Evolutionary conservation across 331 rosid species (phyloP).

Genomic region (Malus hybrid): DNA sequence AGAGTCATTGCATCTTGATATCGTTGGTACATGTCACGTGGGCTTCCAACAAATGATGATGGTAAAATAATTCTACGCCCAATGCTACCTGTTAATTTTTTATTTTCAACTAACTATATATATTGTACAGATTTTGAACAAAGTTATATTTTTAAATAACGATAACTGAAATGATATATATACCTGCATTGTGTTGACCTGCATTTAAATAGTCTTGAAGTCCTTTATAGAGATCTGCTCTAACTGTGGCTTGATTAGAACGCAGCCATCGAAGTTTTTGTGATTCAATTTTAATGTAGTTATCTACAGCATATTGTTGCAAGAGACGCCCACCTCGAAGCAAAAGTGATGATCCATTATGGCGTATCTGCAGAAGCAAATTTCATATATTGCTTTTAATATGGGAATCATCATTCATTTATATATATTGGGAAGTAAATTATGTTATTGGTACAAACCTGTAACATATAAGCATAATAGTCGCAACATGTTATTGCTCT

Average conservation of each 20-base stretch:
- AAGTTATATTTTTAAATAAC: too few species aligned
- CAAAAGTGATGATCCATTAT: not conserved
- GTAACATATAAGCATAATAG: too few species aligned
- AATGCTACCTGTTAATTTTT: not conserved
- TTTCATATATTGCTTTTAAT: too few species aligned
- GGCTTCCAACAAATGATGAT: not conserved
- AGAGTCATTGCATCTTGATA: too few species aligned
- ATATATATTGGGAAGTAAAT: too few species aligned
- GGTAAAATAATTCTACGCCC: not conserved
- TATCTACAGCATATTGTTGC: not conserved
- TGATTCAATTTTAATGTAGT: not conserved
- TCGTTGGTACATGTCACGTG: not conserved
- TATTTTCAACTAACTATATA: too few species aligned
- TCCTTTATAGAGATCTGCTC: not conserved
- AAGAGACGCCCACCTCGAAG: not conserved
- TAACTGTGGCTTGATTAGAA: not conserved
- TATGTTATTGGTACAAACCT: too few species aligned
- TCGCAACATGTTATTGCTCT: too few species aligned
- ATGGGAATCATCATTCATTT: too few species aligned
- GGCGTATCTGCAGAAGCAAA: not conserved
- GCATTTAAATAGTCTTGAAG: not conserved
- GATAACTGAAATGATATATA: too few species aligned
- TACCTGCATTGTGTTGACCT: too few species aligned
- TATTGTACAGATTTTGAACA: too few species aligned
- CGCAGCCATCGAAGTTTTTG: not conserved